These are phyloP conservation scores for Allantophomopsis cytisporea DNA, from an alignment of 2,329 filamentous ascomycete genomes.

Conservation along the genomic window DNA sequence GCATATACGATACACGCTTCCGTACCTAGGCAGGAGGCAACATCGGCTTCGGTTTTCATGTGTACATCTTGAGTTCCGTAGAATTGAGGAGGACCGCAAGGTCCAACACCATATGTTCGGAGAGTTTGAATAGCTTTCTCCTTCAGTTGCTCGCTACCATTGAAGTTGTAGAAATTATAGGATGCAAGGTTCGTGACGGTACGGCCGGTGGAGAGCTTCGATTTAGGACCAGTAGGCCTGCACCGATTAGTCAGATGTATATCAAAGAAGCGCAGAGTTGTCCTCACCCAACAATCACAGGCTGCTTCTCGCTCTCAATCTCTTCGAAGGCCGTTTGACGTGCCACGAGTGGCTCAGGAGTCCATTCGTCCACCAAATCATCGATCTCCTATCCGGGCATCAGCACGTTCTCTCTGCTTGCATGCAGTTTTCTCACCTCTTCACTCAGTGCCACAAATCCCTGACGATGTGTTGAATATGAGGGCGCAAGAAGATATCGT, in stretches of 20 bases:
- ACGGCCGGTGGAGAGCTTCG: constrained; percentile 76
- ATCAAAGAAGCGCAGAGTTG: not conserved
- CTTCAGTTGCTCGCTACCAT: constrained; percentile 81
- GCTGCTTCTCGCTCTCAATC: constrained; percentile 69
- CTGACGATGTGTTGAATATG: constrained; percentile 82
- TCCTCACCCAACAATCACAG: constrained; percentile 73
- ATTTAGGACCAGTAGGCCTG: constrained; percentile 80
- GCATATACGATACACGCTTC: constrained; percentile 90
- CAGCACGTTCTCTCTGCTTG: constrained; percentile 2
- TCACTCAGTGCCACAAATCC: constrained; percentile 83
- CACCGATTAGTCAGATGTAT: constrained; percentile 2
- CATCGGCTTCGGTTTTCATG: constrained; percentile 90
- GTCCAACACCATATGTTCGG: constrained; percentile 89
- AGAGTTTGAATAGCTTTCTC: constrained; percentile 91
- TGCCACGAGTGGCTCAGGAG: constrained; percentile 78
- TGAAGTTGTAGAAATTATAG: constrained; percentile 97
- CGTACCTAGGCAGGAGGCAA: constrained; percentile 78
- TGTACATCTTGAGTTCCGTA: constrained; percentile 98
- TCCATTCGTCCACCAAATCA: constrained; percentile 93
- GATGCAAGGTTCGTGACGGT: constrained; percentile 89
- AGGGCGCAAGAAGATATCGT: constrained; percentile 79
- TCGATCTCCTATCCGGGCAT: constrained; percentile 62
- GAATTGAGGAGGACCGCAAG: constrained; percentile 92
- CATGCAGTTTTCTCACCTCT: constrained; percentile 34
- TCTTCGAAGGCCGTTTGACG: constrained; percentile 64